These are phyloP conservation scores for Cercospora janseana DNA, from an alignment of 2,329 filamentous ascomycete genomes.

Conservation along the genomic window DNA sequence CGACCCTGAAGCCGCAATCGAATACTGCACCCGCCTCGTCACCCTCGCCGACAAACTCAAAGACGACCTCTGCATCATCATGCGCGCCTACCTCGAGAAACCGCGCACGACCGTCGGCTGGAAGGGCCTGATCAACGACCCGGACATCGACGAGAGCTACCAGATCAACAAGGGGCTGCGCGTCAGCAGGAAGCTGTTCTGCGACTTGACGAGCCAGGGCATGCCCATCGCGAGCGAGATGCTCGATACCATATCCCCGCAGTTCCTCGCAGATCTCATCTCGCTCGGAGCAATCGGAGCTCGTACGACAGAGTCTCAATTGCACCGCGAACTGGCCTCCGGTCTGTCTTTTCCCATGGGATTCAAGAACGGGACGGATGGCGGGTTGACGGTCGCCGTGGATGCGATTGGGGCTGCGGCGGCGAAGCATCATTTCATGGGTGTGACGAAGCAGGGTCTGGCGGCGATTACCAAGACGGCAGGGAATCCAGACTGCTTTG, in stretches of 20 bases:
- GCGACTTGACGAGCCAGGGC: slow-evolving; percentile 78
- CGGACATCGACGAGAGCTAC: slow-evolving; percentile 94
- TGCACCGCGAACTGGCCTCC: slow-evolving; percentile 92
- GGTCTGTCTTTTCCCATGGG: slow-evolving; percentile 96
- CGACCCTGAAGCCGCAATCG: slow-evolving; percentile 81
- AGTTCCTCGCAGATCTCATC: slow-evolving; percentile 95
- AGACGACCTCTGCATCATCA: slow-evolving; percentile 84
- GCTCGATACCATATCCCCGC: slow-evolving; percentile 97
- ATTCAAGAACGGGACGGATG: slow-evolving; percentile 99
- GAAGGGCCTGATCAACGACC: slow-evolving; percentile 99
- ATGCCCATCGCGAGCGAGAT: slow-evolving; percentile 98
- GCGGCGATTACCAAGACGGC: slow-evolving; percentile 90
- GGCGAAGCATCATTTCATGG: slow-evolving; percentile 94
- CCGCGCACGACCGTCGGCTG: slow-evolving; percentile 96
- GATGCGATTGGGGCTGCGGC: slow-evolving; percentile 84
- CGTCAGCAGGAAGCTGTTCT: slow-evolving; percentile 88
- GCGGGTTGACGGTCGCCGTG: slow-evolving; percentile 83
- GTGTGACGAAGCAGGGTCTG: slow-evolving; percentile 94
- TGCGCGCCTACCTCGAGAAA: slow-evolving; percentile 99
- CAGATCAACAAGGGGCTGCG: slow-evolving; percentile 98
- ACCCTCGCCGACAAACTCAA: slow-evolving; percentile 74
- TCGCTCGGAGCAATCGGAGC: slow-evolving; percentile 94
- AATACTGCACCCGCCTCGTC: slow-evolving; percentile 82
- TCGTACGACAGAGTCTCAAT: slow-evolving; percentile 91
- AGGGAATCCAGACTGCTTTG: slow-evolving; percentile 96